Evolutionary conservation across 1,284 basidiomycete genomes (phyloP).

Genomic region (Malassezia caprae): DNA sequence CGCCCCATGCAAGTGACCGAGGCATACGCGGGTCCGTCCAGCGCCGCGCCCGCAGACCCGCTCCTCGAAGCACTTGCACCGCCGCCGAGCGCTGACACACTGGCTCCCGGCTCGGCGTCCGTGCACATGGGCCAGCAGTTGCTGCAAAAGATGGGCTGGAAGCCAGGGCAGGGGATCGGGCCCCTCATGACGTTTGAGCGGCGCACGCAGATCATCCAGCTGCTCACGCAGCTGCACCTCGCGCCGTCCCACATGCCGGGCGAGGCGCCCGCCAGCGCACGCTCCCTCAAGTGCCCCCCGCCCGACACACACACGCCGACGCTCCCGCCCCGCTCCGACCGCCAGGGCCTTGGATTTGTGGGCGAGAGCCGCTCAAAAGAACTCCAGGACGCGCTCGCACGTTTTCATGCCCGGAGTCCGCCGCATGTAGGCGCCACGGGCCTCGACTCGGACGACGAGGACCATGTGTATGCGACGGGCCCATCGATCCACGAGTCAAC

Average conservation of each 20-base stretch:
- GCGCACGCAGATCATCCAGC: conserved; percentile 52
- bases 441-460: conserved; percentile 55
- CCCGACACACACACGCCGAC: conserved; percentile 59
- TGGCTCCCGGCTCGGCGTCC: neutral
- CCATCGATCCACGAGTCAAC: conserved; percentile 16
- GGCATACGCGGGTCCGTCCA: conserved; percentile 17
- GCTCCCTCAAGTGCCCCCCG: conserved; percentile 74
- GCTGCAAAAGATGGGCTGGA: conserved; percentile 90
- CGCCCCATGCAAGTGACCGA: conserved; percentile 54
- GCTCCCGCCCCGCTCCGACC: conserved; percentile 59
- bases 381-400: conserved; percentile 49
- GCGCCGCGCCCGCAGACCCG: conserved; percentile 27
- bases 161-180: conserved; percentile 79
- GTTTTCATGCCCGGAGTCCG: conserved; percentile 51
- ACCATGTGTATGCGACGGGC: conserved; percentile 26
- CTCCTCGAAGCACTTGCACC: neutral
- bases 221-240: conserved; percentile 7
- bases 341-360: conserved; percentile 68
- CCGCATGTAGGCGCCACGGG: conserved; percentile 63
- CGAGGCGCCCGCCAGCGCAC: conserved; percentile 52
- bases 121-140: conserved; percentile 51
- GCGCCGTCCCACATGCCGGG: neutral
- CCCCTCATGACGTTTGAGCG: conserved; percentile 73
- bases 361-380: conserved; percentile 58
- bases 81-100: neutral